These are phyloP conservation scores for Trametes coccinea DNA, from an alignment of 768 basidiomycete species.

Conservation along the genomic window DNA sequence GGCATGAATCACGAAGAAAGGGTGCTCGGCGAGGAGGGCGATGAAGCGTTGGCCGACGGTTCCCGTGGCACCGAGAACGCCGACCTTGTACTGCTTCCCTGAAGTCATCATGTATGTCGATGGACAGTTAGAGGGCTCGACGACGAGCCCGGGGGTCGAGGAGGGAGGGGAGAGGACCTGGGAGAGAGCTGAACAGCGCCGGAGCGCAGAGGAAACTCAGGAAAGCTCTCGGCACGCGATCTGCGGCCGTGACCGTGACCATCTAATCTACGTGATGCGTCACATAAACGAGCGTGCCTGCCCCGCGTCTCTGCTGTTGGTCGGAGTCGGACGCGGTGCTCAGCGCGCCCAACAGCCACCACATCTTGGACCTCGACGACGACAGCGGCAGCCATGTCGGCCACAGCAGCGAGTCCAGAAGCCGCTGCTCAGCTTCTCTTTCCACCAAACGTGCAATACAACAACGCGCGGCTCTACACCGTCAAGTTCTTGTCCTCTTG, in stretches of 20 bases:
- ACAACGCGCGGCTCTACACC: slow-evolving; percentile 54
- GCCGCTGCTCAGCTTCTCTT: slow-evolving; percentile 61
- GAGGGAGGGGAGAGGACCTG: slow-evolving; percentile 5
- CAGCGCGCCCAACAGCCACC: background rate
- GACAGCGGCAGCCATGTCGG: slow-evolving; percentile 25
- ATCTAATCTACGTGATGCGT: slow-evolving; percentile 6
- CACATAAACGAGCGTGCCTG: background rate
- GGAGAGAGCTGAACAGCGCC: slow-evolving; percentile 6
- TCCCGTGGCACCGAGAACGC: slow-evolving; percentile 86
- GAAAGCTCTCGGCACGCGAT: slow-evolving; percentile 16
- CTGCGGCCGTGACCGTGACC: slow-evolving; percentile 15
- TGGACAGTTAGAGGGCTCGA: slow-evolving; percentile 9
- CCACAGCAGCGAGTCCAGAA: slow-evolving; percentile 43
- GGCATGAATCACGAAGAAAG: slow-evolving; percentile 84
- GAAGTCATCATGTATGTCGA: slow-evolving; percentile 19
- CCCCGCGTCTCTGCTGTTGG: background rate
- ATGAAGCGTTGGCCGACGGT: slow-evolving; percentile 97
- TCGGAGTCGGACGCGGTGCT: background rate
- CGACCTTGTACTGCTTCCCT: slow-evolving; percentile 49
- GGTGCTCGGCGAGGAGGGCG: slow-evolving; percentile 80
- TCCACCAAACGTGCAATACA: slow-evolving; percentile 64
- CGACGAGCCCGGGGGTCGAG: slow-evolving; percentile 2
- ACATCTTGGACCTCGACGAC: slow-evolving; percentile 12
- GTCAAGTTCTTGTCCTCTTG: slow-evolving; percentile 82
- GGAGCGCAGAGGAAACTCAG: slow-evolving; percentile 13